Base-by-base conservation (phyloP, 805 yeast genomes). In the Sungouiella thailandica region DNA sequence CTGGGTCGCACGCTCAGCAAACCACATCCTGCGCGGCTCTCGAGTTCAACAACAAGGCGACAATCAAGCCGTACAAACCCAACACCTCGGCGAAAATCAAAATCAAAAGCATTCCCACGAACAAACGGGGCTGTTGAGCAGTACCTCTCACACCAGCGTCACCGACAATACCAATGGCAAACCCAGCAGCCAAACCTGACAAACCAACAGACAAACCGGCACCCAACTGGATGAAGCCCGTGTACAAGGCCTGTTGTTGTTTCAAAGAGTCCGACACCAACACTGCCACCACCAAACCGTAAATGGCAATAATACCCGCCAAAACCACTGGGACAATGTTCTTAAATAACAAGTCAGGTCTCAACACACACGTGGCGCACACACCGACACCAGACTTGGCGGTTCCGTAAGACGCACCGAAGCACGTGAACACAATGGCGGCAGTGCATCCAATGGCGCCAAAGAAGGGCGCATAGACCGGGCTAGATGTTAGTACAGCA, bases 371-470 rank as follows among this genome's bases (percentile, higher is more conserved):
- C 48, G 96, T 87, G 60, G 96, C 98, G 72, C 96, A 90, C 61
- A 90, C 89, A 79, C 97, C 98, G 48, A 93, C 96, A 73, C 98
- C 98, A 17, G 96, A 84, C 69, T 90, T 90, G 58, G 98, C 98
- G 48, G 97, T 90, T 73, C 98, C 98, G 68, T 89, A 89, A 37
- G 96, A 86, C 56, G 98, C 97, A 73, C 98, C 98, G 62, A 89
- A 87, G 52, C 96, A 87, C 64, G 98, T 89, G 79, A 93, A 93
- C 58, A 94, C 87, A 60, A 93, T 93, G 64, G 99, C 97, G 35
- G 97, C 87, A 39, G 98, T 95, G 76, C 98, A 94, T 62, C 99
- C 99, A 59, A 93, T 86, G 50, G 97, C 90, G 57, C 99, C 99
- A 67, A 93, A 93, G 76, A 93, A 93, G 62, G 99, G 98, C 33